Percentiles rank a stretch among this genome's conserved stretches.
phyloP scores from a whole-genome alignment of 164 flowering plant genomes.

The Protea cynaroides region DNA sequence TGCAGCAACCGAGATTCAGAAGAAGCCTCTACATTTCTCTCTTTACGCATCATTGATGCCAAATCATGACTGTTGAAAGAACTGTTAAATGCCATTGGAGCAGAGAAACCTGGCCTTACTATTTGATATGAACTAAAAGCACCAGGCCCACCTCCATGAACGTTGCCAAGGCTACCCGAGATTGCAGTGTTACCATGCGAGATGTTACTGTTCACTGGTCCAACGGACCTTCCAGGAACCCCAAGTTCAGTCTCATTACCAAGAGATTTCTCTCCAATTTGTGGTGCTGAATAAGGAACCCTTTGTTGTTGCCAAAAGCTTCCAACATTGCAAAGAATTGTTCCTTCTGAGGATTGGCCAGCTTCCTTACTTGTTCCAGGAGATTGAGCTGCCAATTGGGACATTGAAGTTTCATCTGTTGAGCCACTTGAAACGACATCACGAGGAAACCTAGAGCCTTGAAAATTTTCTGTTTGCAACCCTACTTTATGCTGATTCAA shows the following conservation, averaged over 20 bases:
- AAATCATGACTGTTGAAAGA: slow-evolving; percentile 33
- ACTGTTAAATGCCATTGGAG: slow-evolving; percentile 23
- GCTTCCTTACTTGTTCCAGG: slow-evolving; percentile 22
- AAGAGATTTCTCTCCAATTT: slow-evolving; percentile 1
- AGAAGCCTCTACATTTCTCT: slow-evolving; percentile 26
- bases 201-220: slow-evolving; percentile 9
- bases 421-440: slow-evolving; percentile 17
- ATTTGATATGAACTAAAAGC: slow-evolving; percentile 34
- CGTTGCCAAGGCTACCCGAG: slow-evolving; percentile 37
- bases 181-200: slow-evolving; percentile 9
- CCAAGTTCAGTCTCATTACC: slow-evolving; percentile 11
- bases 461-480: slow-evolving; percentile 26
- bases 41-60: slow-evolving; percentile 22
- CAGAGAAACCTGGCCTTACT: slow-evolving; percentile 35
- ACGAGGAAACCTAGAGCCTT: slow-evolving; percentile 31
- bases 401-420: slow-evolving; percentile 20
- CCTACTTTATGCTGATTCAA: slow-evolving; percentile 43
- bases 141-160: slow-evolving; percentile 39
- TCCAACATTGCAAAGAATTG: slow-evolving; percentile 1
- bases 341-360: slow-evolving; percentile 14
- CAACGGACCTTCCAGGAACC: slow-evolving; percentile 11
- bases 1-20: slow-evolving; percentile 14
- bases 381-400: slow-evolving; percentile 18
- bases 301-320: slow-evolving; percentile 12
- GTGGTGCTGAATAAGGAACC: slow-evolving; percentile 7